Conservation (phyloP, 2,329 filamentous ascomycete species). For the Claviceps lovelessii region DNA sequence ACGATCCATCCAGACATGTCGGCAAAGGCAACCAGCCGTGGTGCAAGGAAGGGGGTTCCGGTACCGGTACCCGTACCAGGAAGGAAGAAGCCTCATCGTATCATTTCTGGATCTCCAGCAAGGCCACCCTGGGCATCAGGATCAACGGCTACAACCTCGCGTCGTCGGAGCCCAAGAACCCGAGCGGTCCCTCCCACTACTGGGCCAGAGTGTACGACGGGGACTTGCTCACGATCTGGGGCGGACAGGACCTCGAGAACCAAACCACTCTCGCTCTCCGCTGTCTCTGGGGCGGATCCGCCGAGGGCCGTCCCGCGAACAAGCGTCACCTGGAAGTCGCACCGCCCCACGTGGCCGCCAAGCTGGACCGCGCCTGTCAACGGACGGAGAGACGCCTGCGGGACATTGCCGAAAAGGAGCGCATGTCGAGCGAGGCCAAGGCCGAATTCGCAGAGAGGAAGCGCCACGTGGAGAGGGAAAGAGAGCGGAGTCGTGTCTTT, state of each 20-base stretch:
- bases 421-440: slow-evolving; percentile 28
- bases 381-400: slow-evolving; percentile 30
- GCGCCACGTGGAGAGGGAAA: slow-evolving; percentile 29
- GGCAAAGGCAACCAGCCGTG: slow-evolving; percentile 38
- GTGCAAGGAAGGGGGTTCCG: slow-evolving; percentile 13
- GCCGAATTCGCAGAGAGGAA: slow-evolving; percentile 30
- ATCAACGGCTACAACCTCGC: slow-evolving; percentile 59
- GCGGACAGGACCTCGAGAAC: slow-evolving; percentile 25
- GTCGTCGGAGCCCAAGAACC: slow-evolving; percentile 39
- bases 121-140: slow-evolving; percentile 59
- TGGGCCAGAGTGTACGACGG: slow-evolving; percentile 63
- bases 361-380: slow-evolving; percentile 34
- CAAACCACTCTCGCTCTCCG: slow-evolving; percentile 35
- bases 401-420: slow-evolving; percentile 25
- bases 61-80: slow-evolving; percentile 3
- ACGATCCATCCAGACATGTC: slow-evolving; percentile 42
- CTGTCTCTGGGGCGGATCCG: slow-evolving; percentile 43
- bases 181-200: slow-evolving; percentile 37
- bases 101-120: slow-evolving; percentile 63
- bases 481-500: slow-evolving; percentile 34
- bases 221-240: slow-evolving; percentile 63
- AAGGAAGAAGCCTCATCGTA: slow-evolving; percentile 37
- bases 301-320: slow-evolving; percentile 21
- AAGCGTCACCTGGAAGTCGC: slow-evolving; percentile 20
- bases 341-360: slow-evolving; percentile 23